Base-by-base conservation (phyloP, 192 early-diverging fungal species). In the Coemansia pectinata region DNA sequence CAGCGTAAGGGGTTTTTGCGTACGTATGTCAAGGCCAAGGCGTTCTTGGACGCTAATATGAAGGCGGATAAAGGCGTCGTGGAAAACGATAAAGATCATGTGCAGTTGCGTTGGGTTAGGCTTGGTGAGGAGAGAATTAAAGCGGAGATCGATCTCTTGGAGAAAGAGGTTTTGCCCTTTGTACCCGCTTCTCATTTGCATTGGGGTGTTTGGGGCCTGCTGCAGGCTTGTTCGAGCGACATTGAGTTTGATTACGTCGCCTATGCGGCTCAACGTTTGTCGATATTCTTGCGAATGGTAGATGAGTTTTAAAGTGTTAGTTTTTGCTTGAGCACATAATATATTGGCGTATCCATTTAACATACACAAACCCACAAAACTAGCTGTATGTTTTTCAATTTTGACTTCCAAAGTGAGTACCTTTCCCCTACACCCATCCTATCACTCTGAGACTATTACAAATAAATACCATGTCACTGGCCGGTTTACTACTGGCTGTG, bases 131-230 rank as follows among this genome's bases (percentile, higher is more conserved):
- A 68, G 34, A 21, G 60, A 1, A 59, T 85, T 27, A 45, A 42
- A 19, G 45, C 39, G 11, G 73, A 84, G 27, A 65, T 84, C 19
- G 69, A 29, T 4, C 39, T 15, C 7, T 55, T 79, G 10, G 77
- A 79, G 15, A 39, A 36, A 15, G 80, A 86, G 64, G 64, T 86
- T 8, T 38, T 15, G 9, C 52, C 48, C 42, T 83, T 83, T 53
- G 66, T 79, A 7, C 63, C 72, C 4, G 80, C 80, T 5, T 83
- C 85, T 4, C 93, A 94, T 58, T 64, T 90, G 44, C 84, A 88
- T 57, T 94, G 93, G 93, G 91, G 91, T 2, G 70, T 94, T 0
- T 94, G 93, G 93, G 91, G 91, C 0, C 76, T 94, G 1, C 67
- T 94, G 17, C 93, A 93, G 71, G 90, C 90, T 1, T 83, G 77